phyloP scores from a whole-genome alignment of 1,284 basidiomycete species.

The Fomitopsis palustris region DNA sequence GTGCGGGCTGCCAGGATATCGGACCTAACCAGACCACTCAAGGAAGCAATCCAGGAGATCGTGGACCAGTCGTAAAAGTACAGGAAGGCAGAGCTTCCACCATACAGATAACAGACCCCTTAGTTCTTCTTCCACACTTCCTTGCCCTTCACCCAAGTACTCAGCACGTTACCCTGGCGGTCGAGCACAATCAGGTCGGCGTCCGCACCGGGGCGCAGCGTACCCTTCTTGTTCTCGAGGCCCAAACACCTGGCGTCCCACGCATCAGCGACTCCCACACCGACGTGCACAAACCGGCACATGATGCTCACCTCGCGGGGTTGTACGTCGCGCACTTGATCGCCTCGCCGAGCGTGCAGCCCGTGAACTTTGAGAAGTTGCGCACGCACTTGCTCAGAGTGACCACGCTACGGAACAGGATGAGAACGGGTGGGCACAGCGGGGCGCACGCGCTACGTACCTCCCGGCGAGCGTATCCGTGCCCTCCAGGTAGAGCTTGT shows the following conservation, averaged over 20 bases:
- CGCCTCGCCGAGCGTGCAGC: conserved; percentile 77
- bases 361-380: conserved; percentile 82
- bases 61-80: too few relatives aligned
- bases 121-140: conserved; percentile 53
- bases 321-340: conserved; percentile 83
- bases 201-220: conserved; percentile 74
- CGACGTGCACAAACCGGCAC: not conserved
- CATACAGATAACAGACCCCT: not conserved
- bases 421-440: conserved; percentile 11
- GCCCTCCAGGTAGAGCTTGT: conserved; percentile 78
- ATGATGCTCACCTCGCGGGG: conserved; percentile 61
- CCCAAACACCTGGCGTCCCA: conserved; percentile 59
- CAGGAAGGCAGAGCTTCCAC: too few relatives aligned
- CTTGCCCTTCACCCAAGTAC: conserved; percentile 80
- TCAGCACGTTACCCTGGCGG: conserved; percentile 61
- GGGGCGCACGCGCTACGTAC: conserved; percentile 29
- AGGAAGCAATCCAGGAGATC: too few relatives aligned
- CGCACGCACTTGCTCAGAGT: conserved; percentile 81
- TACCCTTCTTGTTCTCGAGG: conserved; percentile 77
- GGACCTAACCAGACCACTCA: too few relatives aligned
- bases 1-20: too few relatives aligned
- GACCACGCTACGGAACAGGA: conserved; percentile 52
- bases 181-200: conserved; percentile 81
- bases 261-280: not conserved
- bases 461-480: conserved; percentile 87